phyloP scores from a whole-genome alignment of 176 grass and related monocot genomes.

The Oryza australiensis region DNA sequence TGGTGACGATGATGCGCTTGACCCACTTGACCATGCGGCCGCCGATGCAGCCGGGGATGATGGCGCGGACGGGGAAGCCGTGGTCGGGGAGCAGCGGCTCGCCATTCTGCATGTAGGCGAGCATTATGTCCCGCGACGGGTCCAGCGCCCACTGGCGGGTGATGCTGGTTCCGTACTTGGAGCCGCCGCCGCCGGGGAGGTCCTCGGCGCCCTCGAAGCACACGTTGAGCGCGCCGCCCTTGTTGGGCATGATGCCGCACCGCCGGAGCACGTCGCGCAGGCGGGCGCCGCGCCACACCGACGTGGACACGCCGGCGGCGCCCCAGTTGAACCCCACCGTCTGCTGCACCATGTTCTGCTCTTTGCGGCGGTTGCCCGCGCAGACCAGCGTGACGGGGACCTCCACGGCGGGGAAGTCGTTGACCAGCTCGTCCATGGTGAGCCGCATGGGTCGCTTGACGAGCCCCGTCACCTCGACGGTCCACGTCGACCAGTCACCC shows the following conservation, averaged over 20 bases:
- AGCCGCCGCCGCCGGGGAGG: slow-evolving; percentile 73
- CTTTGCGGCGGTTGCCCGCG: slow-evolving; percentile 91
- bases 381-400: slow-evolving; percentile 70
- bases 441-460: slow-evolving; percentile 45
- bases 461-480: slow-evolving; percentile 70
- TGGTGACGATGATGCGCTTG: slow-evolving; percentile 72
- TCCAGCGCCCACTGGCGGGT: slow-evolving; percentile 69
- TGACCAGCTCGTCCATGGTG: slow-evolving; percentile 68
- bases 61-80: slow-evolving; percentile 70
- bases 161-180: slow-evolving; percentile 91
- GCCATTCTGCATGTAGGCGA: slow-evolving; percentile 96
- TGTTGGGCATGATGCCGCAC: slow-evolving; percentile 61
- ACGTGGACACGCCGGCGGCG: slow-evolving; percentile 62
- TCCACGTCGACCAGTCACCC: slow-evolving; percentile 60
- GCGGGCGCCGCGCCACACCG: slow-evolving; percentile 72
- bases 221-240: slow-evolving; percentile 58
- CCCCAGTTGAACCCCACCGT: slow-evolving; percentile 96
- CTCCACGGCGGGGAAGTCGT: slow-evolving; percentile 51
- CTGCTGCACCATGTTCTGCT: slow-evolving; percentile 90
- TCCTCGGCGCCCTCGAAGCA: slow-evolving; percentile 96
- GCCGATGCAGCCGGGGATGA: slow-evolving; percentile 83
- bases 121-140: slow-evolving; percentile 65
- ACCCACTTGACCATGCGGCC: slow-evolving; percentile 99
- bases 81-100: slow-evolving; percentile 72
- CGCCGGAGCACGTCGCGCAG: slow-evolving; percentile 70